A percentile compares a stretch with the other conserved stretches of the same genome.
Evolutionary conservation across 2,329 filamentous ascomycete species (phyloP).

Genomic region (Penicillium corylophilum): DNA sequence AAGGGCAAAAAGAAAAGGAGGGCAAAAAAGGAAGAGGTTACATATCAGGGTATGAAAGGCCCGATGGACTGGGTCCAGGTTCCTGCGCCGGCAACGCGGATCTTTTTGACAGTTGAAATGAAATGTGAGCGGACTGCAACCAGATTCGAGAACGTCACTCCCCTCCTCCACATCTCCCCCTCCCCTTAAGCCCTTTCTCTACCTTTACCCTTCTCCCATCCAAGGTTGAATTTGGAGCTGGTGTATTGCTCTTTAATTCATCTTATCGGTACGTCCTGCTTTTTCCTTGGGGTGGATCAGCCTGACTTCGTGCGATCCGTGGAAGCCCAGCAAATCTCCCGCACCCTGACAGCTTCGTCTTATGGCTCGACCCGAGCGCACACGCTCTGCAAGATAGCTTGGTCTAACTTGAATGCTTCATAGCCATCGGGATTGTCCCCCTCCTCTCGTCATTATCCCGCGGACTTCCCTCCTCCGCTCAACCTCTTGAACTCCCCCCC

Average conservation of each 20-base stretch:
- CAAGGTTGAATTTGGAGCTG: too few relatives aligned
- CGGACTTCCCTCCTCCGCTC: background rate
- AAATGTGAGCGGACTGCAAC: conserved; percentile 5
- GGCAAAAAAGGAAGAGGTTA: background rate
- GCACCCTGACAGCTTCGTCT: conserved; percentile 32
- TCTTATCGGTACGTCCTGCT: background rate
- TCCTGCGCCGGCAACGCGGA: conserved; percentile 28
- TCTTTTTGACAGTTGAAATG: conserved; percentile 15
- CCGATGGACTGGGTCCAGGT: conserved; percentile 31
- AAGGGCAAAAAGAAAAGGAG: background rate
- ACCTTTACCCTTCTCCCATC: background rate
- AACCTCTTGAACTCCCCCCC: background rate
- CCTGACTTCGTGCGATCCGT: conserved; percentile 27
- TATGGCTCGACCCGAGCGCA: conserved; percentile 25
- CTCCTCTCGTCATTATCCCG: background rate
- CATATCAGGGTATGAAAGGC: conserved; percentile 8
- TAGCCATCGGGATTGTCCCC: background rate
- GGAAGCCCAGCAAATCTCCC: conserved; percentile 35
- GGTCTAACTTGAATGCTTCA: background rate
- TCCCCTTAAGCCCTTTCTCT: background rate
- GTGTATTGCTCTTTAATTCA: background rate
- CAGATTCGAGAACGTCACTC: conserved; percentile 19
- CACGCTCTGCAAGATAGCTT: background rate
- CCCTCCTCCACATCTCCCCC: conserved; percentile 9
- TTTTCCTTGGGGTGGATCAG: conserved; percentile 5